phyloP scores from a whole-genome alignment of 805 yeast species.

The Wickerhamiella occidentalis region DNA sequence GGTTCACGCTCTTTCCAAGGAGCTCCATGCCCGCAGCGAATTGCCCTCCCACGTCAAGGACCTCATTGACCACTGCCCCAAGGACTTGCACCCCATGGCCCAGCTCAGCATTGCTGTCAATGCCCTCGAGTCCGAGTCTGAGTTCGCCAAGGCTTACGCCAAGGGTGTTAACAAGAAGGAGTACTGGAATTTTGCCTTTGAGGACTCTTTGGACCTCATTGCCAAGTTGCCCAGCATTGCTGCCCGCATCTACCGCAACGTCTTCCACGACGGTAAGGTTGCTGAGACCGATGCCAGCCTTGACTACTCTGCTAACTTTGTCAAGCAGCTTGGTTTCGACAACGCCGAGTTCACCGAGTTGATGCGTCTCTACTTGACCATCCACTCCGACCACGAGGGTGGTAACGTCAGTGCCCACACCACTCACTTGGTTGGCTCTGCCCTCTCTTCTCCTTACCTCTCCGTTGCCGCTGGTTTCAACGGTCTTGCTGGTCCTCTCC shows the following conservation, averaged over 20 bases:
- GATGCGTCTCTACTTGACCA: conserved; percentile 68
- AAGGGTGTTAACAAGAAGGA: conserved; percentile 68
- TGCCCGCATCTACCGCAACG: conserved; percentile 72
- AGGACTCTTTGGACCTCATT: conserved; percentile 65
- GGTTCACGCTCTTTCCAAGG: conserved; percentile 58
- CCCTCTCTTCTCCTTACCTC: conserved; percentile 64
- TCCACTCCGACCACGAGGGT: conserved; percentile 85
- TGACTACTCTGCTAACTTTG: conserved; percentile 59
- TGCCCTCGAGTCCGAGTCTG: conserved; percentile 72
- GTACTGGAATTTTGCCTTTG: conserved; percentile 75
- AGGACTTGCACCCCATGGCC: conserved; percentile 77
- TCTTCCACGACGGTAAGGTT: conserved; percentile 66
- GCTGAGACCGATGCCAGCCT: conserved; percentile 27
- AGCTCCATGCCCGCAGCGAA: conserved; percentile 65
- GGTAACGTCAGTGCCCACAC: conserved; percentile 83
- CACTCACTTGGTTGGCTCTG: conserved; percentile 76
- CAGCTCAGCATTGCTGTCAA: conserved; percentile 75
- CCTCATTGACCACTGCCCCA: conserved; percentile 61
- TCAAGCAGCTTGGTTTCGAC: conserved; percentile 50
- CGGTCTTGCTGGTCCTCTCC: conserved; percentile 81
- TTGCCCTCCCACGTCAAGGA: conserved; percentile 69
- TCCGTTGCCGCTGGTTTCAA: conserved; percentile 72
- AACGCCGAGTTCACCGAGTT: conserved; percentile 56
- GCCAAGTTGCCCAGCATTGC: conserved; percentile 77
- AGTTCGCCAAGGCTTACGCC: conserved; percentile 75